phyloP scores from a whole-genome alignment of 129 eudicot genomes.

The Solidago caesia region DNA sequence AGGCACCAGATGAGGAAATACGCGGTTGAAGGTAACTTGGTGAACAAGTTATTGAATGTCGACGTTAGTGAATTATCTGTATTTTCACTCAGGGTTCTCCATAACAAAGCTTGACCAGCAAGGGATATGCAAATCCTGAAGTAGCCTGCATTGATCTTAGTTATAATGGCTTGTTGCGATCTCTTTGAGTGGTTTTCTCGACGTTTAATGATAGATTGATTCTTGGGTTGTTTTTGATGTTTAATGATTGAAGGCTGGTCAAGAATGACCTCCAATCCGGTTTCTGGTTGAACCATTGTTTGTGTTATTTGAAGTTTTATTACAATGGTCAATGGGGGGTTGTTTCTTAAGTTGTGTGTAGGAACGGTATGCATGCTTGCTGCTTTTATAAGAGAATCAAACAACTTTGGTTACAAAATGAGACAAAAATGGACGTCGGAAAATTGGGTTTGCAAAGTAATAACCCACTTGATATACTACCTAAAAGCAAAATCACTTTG shows the following conservation, averaged over 20 bases:
- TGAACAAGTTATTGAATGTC: slow-evolving; percentile 28
- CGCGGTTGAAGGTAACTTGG: slow-evolving; percentile 27
- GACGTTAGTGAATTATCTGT: not conserved
- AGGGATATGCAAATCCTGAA: slow-evolving; percentile 65
- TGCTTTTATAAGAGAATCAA: slow-evolving; percentile 24
- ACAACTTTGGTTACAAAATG: slow-evolving; percentile 9
- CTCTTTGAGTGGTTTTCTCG: not conserved
- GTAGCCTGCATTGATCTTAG: slow-evolving; percentile 54
- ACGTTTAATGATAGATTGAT: not conserved
- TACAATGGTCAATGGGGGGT: not conserved
- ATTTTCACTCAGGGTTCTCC: slow-evolving; percentile 48
- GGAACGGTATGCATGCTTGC: not conserved
- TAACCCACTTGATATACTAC: slow-evolving; percentile 23
- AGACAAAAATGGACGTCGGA: slow-evolving; percentile 38
- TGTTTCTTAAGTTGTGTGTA: not conserved
- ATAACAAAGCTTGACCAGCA: slow-evolving; percentile 54
- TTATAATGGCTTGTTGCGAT: slow-evolving; percentile 21
- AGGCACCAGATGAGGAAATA: slow-evolving; percentile 46
- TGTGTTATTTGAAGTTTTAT: not conserved
- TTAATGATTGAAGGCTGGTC: slow-evolving; percentile 20
- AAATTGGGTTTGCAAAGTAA: slow-evolving; percentile 32
- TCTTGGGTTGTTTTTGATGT: slow-evolving; percentile 11
- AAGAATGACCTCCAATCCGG: slow-evolving; percentile 30
- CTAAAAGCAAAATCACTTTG: slow-evolving; percentile 29
- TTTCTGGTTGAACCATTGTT: slow-evolving; percentile 34